phyloP scores from a whole-genome alignment of 257 asterid species.

The Phtheirospermum japonicum region DNA sequence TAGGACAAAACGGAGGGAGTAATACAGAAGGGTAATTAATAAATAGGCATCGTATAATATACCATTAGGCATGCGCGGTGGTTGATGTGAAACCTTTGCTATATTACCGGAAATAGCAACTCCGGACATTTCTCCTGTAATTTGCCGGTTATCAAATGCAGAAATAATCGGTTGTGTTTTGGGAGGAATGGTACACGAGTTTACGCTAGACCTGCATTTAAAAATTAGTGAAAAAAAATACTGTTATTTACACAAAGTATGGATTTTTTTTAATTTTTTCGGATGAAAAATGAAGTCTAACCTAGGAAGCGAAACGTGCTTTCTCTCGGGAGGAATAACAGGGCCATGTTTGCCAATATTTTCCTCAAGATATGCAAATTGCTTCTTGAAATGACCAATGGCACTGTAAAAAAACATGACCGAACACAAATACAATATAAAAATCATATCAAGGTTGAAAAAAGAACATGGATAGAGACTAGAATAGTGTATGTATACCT shows the following conservation, averaged over 20 bases:
- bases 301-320: conserved; percentile 90
- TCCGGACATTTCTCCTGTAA: conserved; percentile 42
- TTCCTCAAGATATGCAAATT: conserved; percentile 85
- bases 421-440: conserved; percentile 14
- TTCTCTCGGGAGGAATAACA: conserved; percentile 73
- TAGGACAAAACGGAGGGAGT: too few species aligned
- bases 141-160: conserved; percentile 44
- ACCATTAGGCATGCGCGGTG: conserved; percentile 75
- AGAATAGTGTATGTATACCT: conserved; percentile 44
- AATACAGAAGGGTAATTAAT: too few species aligned
- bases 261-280: too few species aligned
- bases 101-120: conserved; percentile 38
- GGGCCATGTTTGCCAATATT: conserved; percentile 64
- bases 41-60: conserved; percentile 2
- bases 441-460: conserved; percentile 20
- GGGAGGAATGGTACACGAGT: conserved; percentile 61
- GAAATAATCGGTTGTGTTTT: conserved; percentile 45
- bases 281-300: conserved; percentile 16
- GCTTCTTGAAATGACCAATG: conserved; percentile 74
- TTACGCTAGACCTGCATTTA: conserved; percentile 74
- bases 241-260: conserved; percentile 5
- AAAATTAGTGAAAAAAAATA: neutral
- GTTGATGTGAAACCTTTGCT: conserved; percentile 46
- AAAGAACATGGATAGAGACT: conserved; percentile 6
- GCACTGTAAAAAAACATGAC: conserved; percentile 50